phyloP scores from a whole-genome alignment of 2,329 filamentous ascomycete species.

The Scytalidium sp. region DNA sequence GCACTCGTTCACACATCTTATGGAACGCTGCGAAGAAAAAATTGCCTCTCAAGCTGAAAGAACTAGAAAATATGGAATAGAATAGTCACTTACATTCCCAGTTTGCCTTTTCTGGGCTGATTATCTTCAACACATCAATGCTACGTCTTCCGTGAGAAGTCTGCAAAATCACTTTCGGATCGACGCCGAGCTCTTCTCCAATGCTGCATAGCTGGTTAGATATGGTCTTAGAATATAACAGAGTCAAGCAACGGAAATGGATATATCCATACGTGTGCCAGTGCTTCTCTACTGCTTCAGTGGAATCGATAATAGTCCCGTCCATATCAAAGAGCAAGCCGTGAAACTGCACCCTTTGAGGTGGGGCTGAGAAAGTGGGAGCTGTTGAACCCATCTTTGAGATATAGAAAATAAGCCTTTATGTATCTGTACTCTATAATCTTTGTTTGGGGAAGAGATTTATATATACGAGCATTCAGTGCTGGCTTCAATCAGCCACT shows the following conservation, averaged over 20 bases:
- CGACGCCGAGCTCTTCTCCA: slow-evolving; percentile 78
- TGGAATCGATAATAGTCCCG: slow-evolving; percentile 81
- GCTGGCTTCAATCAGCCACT: too few relatives aligned
- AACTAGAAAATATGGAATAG: background rate
- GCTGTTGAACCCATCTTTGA: slow-evolving; percentile 20
- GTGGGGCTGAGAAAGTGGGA: slow-evolving; percentile 15
- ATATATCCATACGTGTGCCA: slow-evolving; percentile 52
- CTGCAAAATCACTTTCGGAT: slow-evolving; percentile 79
- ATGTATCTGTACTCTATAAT: background rate
- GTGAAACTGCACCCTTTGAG: slow-evolving; percentile 20
- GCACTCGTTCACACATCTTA: background rate
- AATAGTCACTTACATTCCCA: slow-evolving; percentile 74
- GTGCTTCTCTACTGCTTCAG: slow-evolving; percentile 71
- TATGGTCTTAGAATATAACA: background rate
- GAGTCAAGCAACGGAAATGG: background rate
- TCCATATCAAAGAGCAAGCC: slow-evolving; percentile 65
- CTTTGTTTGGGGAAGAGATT: background rate
- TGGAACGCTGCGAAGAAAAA: too few relatives aligned
- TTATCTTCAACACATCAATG: slow-evolving; percentile 78
- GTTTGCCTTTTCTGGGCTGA: slow-evolving; percentile 82
- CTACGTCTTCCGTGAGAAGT: slow-evolving; percentile 88
- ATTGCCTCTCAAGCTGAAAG: background rate
- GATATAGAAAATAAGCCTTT: background rate
- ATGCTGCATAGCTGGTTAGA: slow-evolving; percentile 46
- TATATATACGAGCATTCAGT: too few relatives aligned